Conservation (phyloP, 176 grass and related monocot species). For the Neostapfia colusana region DNA sequence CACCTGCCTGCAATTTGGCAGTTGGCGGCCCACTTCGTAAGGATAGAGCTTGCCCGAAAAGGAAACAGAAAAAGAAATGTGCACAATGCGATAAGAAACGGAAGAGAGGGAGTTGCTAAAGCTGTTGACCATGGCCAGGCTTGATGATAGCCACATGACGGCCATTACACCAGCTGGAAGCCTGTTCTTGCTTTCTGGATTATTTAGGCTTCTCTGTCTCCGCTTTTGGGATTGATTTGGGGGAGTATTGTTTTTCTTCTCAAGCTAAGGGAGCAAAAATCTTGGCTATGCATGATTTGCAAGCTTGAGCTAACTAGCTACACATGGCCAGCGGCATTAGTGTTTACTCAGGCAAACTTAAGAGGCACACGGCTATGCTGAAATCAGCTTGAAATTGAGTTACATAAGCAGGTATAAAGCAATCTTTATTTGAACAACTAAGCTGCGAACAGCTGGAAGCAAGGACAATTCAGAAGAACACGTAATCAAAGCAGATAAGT, state of each 20-base stretch:
- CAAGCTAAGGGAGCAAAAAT: background rate
- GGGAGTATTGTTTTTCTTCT: background rate
- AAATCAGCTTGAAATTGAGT: background rate
- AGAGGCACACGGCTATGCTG: background rate
- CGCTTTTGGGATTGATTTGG: slow-evolving; percentile 30
- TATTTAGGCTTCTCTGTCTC: slow-evolving; percentile 36
- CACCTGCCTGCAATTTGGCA: background rate
- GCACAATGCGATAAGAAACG: slow-evolving; percentile 11
- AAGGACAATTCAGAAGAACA: background rate
- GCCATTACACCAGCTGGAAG: slow-evolving; percentile 46
- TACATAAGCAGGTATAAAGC: background rate
- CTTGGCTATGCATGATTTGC: no score
- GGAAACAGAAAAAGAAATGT: slow-evolving; percentile 36
- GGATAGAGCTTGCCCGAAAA: slow-evolving; percentile 21
- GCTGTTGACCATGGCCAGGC: slow-evolving; percentile 41
- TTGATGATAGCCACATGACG: slow-evolving; percentile 54
- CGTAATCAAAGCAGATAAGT: background rate
- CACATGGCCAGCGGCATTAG: background rate
- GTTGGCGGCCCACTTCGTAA: slow-evolving; percentile 5
- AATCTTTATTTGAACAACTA: background rate
- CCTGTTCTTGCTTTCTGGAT: slow-evolving; percentile 28
- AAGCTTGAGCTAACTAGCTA: background rate
- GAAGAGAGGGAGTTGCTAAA: slow-evolving; percentile 12
- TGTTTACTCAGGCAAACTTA: background rate
- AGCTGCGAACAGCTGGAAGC: background rate